Conservation (phyloP, 768 basidiomycete species). For the Termitomyces sp. region DNA sequence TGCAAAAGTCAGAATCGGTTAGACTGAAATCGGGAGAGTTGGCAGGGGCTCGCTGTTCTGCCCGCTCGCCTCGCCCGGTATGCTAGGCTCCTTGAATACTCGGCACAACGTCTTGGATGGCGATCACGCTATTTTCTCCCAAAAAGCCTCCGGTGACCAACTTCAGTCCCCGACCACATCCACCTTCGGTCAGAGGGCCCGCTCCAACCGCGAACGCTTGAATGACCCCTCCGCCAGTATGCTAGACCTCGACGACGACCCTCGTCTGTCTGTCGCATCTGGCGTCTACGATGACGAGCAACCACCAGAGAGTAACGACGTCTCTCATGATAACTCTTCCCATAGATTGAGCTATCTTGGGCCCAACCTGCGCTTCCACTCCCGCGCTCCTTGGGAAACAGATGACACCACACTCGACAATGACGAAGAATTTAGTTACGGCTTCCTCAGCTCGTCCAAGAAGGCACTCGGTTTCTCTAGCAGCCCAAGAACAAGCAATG, state of each 20-base stretch:
- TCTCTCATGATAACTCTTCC: constrained; percentile 36
- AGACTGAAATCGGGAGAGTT: constrained; percentile 12
- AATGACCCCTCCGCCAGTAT: constrained; percentile 50
- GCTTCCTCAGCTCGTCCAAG: constrained; percentile 27
- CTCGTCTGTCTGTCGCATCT: constrained; percentile 33
- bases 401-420: constrained; percentile 47
- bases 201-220: constrained; percentile 35
- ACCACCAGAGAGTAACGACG: constrained; percentile 31
- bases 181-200: constrained; percentile 6
- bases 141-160: neutral
- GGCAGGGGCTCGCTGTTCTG: constrained; percentile 2
- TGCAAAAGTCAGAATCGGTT: constrained; percentile 9
- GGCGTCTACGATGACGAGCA: constrained; percentile 29
- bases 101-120: constrained; percentile 47
- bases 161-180: constrained; percentile 24
- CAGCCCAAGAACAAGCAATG: constrained; percentile 39
- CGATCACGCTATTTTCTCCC: constrained; percentile 17
- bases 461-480: constrained; percentile 50
- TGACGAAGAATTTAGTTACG: constrained; percentile 46
- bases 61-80: constrained; percentile 22
- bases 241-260: constrained; percentile 59
- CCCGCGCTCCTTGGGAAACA: constrained; percentile 79
- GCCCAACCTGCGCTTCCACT: constrained; percentile 83
- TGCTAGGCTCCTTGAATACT: constrained; percentile 43
- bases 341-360: constrained; percentile 70